A percentile compares a stretch with the other conserved stretches of the same genome.
Conservation (phyloP, 306 rosid genomes). For the Prunus salicina region DNA sequence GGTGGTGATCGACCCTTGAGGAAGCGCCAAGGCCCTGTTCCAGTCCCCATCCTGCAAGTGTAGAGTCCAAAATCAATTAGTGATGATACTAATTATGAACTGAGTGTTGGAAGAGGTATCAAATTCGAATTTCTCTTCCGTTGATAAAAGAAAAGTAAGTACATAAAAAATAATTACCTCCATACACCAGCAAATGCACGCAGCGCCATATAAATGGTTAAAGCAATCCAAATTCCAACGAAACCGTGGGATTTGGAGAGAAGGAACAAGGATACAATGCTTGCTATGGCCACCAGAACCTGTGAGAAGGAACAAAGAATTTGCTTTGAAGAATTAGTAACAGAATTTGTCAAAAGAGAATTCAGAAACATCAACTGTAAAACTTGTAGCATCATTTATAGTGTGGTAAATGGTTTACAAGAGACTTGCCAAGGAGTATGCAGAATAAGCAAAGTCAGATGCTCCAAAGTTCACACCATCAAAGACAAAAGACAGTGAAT, state of each 20-base stretch:
- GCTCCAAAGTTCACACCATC: constrained; percentile 99
- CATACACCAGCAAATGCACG: constrained; percentile 85
- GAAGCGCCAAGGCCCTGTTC: constrained; percentile 93
- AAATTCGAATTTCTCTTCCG: neutral
- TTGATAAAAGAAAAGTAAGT: neutral
- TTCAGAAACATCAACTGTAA: neutral
- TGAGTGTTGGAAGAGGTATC: neutral
- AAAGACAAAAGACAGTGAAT: constrained; percentile 82
- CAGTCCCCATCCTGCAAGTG: constrained; percentile 85
- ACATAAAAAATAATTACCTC: constrained; percentile 51
- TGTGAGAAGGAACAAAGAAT: constrained; percentile 18
- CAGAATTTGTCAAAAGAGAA: neutral
- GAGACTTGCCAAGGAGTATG: constrained; percentile 65
- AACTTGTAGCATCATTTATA: neutral
- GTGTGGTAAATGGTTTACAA: neutral
- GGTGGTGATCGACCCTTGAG: constrained; percentile 36
- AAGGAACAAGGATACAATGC: constrained; percentile 56
- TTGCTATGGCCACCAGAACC: constrained; percentile 72
- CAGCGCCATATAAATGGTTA: constrained; percentile 80
- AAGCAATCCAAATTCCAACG: constrained; percentile 88
- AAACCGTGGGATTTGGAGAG: constrained; percentile 66
- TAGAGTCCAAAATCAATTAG: neutral
- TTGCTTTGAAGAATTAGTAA: neutral
- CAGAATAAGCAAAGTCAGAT: constrained; percentile 90
- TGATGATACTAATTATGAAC: too few relatives aligned